Base-by-base conservation (phyloP, 2,329 filamentous ascomycete genomes). In the Fusarium duplospermum region DNA sequence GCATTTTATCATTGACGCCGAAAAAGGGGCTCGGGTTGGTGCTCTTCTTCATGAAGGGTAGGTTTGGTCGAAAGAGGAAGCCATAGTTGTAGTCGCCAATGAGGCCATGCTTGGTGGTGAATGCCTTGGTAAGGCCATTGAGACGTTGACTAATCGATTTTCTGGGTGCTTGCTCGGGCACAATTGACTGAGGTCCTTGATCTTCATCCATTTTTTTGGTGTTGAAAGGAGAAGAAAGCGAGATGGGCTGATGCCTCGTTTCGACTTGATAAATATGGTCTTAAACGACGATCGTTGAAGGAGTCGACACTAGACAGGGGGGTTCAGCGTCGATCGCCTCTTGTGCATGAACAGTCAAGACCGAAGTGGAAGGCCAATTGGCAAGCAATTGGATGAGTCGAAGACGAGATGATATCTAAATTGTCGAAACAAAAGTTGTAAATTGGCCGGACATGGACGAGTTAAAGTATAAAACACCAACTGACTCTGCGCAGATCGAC, bases 21-120 rank as follows among this genome's bases (percentile, higher is more conserved):
- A 96, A 96, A 82, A 97, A 96, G 1, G 94, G 94, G 35, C 92
- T 90, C 40, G 74, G 66, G 72, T 84, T 83, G 36, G 81, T 81
- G 6, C 84, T 78, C 81, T 89, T 80, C 80, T 89, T 91, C 87
- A 96, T 91, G 82, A 98, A 98, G 0, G 95, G 95, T 24, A 98
- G 83, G 75, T 93, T 95, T 2, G 90, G 93, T 24, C 86, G 90
- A 87, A 98, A 97, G 45, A 98, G 91, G 79, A 95, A 96, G 38
- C 82, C 93, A 88, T 98, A 98, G 87, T 98, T 93, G 83, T 98
- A 98, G 77, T 91, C 88, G 72, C 95, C 95, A 65, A 98, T 83
- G 29, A 98, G 87, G 14, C 95, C 95, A 2, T 95, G 88, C 70
- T 86, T 91, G 54, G 89, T 90, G 63, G 87, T 82, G 72, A 90